phyloP scores from a whole-genome alignment of 139 green algal genomes.

The Nannochloris sp. region DNA sequence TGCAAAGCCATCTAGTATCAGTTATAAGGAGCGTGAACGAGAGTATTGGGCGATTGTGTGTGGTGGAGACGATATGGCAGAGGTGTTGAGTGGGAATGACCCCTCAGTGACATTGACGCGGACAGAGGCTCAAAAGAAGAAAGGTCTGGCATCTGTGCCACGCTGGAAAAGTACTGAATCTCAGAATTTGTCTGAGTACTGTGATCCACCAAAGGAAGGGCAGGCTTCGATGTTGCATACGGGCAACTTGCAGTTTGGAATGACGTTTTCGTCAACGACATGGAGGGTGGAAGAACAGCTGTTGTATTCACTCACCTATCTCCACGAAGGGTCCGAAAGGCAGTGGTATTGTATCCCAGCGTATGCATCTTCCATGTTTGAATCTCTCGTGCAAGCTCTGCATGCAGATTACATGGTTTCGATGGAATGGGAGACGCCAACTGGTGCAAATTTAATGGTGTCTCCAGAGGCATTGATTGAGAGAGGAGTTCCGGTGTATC shows the following conservation, averaged over 20 bases:
- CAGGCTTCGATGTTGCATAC: neutral
- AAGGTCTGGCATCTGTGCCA: conserved; percentile 21
- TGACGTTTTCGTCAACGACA: conserved; percentile 64
- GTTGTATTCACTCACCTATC: conserved; percentile 90
- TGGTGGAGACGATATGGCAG: conserved; percentile 57
- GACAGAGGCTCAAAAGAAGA: conserved; percentile 55
- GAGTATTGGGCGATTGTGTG: conserved; percentile 93
- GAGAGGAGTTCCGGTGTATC: conserved; percentile 43
- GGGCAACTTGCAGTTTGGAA: conserved; percentile 58
- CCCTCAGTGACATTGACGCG: conserved; percentile 20
- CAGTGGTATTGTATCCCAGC: conserved; percentile 67
- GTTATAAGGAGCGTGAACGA: conserved; percentile 51
- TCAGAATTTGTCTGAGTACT: conserved; percentile 50
- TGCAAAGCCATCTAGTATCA: neutral
- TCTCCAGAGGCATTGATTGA: conserved; percentile 35
- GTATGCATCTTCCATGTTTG: conserved; percentile 37
- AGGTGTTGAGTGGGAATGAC: conserved; percentile 66
- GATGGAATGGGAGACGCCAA: conserved; percentile 51
- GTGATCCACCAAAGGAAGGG: conserved; percentile 48
- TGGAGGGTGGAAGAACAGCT: conserved; percentile 88
- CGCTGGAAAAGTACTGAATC: conserved; percentile 31
- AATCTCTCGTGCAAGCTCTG: conserved; percentile 53
- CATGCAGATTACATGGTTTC: conserved; percentile 53
- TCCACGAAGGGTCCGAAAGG: conserved; percentile 62
- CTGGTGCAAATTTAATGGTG: conserved; percentile 75